Evolutionary conservation across 2,329 filamentous ascomycete genomes (phyloP).

Genomic region (Purpureocillium takamizusanense): DNA sequence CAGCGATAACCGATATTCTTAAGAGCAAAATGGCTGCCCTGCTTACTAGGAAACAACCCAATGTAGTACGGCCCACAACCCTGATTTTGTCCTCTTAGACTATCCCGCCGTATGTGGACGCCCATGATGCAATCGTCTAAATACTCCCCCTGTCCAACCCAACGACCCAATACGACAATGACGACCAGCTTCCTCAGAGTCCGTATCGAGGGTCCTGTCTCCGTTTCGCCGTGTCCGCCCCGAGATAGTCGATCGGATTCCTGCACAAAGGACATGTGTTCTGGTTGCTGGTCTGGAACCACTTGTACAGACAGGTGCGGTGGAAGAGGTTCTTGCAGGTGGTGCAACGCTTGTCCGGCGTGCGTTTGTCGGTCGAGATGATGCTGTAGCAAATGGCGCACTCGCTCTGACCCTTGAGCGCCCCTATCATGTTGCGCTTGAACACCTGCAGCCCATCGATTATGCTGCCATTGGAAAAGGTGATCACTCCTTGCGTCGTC

Average conservation of each 20-base stretch:
- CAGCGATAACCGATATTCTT: too few species aligned
- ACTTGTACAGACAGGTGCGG: conserved; percentile 81
- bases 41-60: too few species aligned
- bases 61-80: too few species aligned
- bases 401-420: conserved; percentile 86
- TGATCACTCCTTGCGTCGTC: conserved; percentile 84
- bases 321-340: conserved; percentile 97
- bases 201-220: too few species aligned
- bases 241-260: conserved; percentile 65
- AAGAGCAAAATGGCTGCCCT: too few species aligned
- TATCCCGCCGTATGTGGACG: too few species aligned
- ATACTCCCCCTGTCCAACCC: not conserved
- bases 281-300: conserved; percentile 91
- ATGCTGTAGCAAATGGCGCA: conserved; percentile 97
- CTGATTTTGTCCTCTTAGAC: too few species aligned
- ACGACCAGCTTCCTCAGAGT: too few species aligned
- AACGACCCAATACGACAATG: too few species aligned
- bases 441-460: conserved; percentile 82
- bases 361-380: conserved; percentile 76
- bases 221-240: conserved; percentile 29
- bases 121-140: too few species aligned
- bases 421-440: conserved; percentile 76
- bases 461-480: conserved; percentile 81
- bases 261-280: conserved; percentile 89
- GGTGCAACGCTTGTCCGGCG: conserved; percentile 83